Base-by-base conservation (phyloP, 306 rosid species). In the Corylus americana region DNA sequence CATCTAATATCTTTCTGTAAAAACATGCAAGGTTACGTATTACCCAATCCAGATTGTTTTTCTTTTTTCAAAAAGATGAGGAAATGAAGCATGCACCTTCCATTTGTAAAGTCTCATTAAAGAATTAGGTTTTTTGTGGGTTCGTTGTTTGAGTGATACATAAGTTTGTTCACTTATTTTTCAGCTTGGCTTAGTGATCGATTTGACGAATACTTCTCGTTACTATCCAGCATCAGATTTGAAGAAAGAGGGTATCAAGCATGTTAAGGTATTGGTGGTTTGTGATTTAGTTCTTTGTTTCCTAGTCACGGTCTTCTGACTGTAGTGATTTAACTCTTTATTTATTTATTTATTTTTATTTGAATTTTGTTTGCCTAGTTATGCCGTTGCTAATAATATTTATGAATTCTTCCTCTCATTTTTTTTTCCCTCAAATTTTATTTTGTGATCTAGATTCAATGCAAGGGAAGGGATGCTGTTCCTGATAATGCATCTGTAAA, bases 171-270 rank as follows among this genome's bases (percentile, higher is more conserved):
- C 77, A 68, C 59, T 77, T 67, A 79, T 54, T 83, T 84, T 91
- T 84, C 97, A 96, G 99, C 97, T 96, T 77, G 99, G 99, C 87
- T 79, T 96, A 81, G 97, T 96, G 88, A 96, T 96, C 82, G 99
- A 96, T 84, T 88, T 96, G 94, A 88, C 99, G 13, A 93, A 96
- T 80, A 93, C 99, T 53, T 75, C 92, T 12, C 97, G 99, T 63
- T 91, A 96, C 83, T 96, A 96, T 90, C 88, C 90, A 66, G 91
- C 91, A 71, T 3, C 82, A 17, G 99, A 96, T 80, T 84, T 96
- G 75, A 96, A 93, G 88, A 91, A 89, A 85, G 99, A 96, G 91
- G 94, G 97, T 69, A 96, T 96, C 84, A 93, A 96, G 91, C 90
- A 96, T 83, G 89, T 96, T 25, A 96, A 96, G 98, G 99, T 96